phyloP scores from a whole-genome alignment of 1,284 basidiomycete genomes.

The Puccinia brachypodii region DNA sequence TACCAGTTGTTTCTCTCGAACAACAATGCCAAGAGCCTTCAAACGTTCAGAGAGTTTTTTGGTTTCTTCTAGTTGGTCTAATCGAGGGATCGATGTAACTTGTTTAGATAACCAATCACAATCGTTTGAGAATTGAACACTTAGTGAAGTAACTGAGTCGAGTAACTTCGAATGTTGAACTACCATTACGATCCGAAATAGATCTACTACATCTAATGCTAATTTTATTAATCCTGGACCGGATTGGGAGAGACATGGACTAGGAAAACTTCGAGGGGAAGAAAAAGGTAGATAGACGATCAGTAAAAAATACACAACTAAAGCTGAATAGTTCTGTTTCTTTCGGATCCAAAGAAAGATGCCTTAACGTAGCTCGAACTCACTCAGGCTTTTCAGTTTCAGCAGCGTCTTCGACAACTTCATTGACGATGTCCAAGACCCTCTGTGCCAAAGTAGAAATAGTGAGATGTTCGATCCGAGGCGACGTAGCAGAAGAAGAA shows the following conservation, averaged over 20 bases:
- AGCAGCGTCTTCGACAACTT: conserved; percentile 28
- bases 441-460: conserved; percentile 41
- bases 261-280: conserved; percentile 23
- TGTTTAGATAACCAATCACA: conserved; percentile 67
- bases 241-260: conserved; percentile 49
- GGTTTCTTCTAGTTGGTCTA: conserved; percentile 56
- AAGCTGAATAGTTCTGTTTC: background rate
- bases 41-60: conserved; percentile 61
- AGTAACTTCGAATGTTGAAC: conserved; percentile 65
- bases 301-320: background rate
- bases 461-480: conserved; percentile 27
- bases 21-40: background rate
- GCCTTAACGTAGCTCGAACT: background rate
- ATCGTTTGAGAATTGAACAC: conserved; percentile 84
- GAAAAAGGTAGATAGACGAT: background rate
- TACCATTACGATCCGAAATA: conserved; percentile 80
- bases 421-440: conserved; percentile 16
- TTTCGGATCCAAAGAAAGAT: background rate
- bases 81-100: conserved; percentile 59
- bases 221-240: conserved; percentile 62
- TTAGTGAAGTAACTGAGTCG: conserved; percentile 63
- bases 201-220: conserved; percentile 70
- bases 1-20: conserved; percentile 54
- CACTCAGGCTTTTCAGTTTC: conserved; percentile 29
- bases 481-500: background rate